A percentile compares a stretch with the other conserved stretches of the same genome.
phyloP scores from a whole-genome alignment of 2,329 filamentous ascomycete species.

The Colletotrichum sp. region DNA sequence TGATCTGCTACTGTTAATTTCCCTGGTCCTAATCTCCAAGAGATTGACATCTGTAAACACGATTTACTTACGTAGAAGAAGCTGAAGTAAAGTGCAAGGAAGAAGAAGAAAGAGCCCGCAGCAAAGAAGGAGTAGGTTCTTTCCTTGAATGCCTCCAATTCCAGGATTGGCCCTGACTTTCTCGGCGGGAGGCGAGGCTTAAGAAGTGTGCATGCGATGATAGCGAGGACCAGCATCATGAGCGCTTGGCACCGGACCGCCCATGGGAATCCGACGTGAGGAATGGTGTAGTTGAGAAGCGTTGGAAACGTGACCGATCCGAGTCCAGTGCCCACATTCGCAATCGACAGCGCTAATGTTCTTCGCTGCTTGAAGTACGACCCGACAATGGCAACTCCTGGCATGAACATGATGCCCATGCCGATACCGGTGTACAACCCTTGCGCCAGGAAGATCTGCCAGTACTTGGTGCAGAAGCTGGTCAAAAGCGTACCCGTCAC shows the following conservation, averaged over 20 bases:
- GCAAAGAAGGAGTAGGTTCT: constrained; percentile 44
- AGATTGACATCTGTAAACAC: not conserved
- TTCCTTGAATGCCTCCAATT: constrained; percentile 56
- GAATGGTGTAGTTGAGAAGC: constrained; percentile 59
- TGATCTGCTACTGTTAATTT: constrained; percentile 31
- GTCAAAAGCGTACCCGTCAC: constrained; percentile 50
- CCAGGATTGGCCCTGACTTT: constrained; percentile 54
- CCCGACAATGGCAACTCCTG: constrained; percentile 57
- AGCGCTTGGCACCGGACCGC: constrained; percentile 67
- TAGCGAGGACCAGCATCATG: constrained; percentile 54
- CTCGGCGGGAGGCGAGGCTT: constrained; percentile 53
- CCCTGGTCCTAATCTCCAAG: not conserved
- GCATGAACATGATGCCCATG: constrained; percentile 57
- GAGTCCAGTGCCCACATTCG: constrained; percentile 62
- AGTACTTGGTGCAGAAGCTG: constrained; percentile 46
- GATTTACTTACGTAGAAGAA: constrained; percentile 47
- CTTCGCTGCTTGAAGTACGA: constrained; percentile 68
- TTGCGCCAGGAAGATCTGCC: constrained; percentile 56
- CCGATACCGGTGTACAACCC: constrained; percentile 63
- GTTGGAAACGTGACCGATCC: constrained; percentile 70
- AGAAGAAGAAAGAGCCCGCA: constrained; percentile 39
- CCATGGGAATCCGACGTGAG: constrained; percentile 67
- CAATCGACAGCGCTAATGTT: constrained; percentile 63
- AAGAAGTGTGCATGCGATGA: constrained; percentile 45
- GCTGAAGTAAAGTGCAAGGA: constrained; percentile 56